These are phyloP conservation scores for Kandelia obovata DNA, from an alignment of 345 rosid species.

Conservation along the genomic window DNA sequence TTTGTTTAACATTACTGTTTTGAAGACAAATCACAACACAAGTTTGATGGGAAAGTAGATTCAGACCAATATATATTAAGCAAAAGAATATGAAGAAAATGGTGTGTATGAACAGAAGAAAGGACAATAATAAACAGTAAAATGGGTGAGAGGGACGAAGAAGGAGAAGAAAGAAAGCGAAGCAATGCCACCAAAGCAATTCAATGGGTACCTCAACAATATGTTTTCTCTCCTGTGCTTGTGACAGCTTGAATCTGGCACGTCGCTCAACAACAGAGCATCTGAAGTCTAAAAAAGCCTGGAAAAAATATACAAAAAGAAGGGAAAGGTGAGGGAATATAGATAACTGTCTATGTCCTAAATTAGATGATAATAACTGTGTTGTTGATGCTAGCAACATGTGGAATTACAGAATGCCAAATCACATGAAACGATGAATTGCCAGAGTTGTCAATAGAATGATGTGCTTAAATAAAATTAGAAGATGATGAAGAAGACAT, in stretches of 20 bases:
- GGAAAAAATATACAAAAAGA: slow-evolving; percentile 11
- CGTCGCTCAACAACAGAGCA: slow-evolving; percentile 93
- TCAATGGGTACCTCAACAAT: slow-evolving; percentile 64
- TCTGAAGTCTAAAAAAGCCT: slow-evolving; percentile 92
- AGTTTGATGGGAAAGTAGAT: no score
- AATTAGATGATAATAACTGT: no score
- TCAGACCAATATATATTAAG: no score
- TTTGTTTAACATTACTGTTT: neutral
- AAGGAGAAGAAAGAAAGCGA: neutral
- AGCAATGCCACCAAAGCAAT: neutral
- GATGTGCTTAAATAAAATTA: neutral
- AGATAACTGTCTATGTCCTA: no score
- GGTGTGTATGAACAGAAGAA: no score
- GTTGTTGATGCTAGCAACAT: neutral
- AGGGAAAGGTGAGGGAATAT: slow-evolving; percentile 3
- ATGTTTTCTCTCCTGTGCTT: slow-evolving; percentile 76
- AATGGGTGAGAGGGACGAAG: no score
- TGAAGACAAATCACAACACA: no score
- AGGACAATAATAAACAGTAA: no score
- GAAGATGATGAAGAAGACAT: neutral
- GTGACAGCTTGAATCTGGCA: slow-evolving; percentile 75
- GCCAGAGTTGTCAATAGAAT: no score
- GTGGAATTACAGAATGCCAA: neutral
- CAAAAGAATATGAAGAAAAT: no score
- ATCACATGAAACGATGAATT: neutral